These are phyloP conservation scores for Aspergillus cristatus DNA, from an alignment of 495 filamentous ascomycete species.

Conservation along the genomic window DNA sequence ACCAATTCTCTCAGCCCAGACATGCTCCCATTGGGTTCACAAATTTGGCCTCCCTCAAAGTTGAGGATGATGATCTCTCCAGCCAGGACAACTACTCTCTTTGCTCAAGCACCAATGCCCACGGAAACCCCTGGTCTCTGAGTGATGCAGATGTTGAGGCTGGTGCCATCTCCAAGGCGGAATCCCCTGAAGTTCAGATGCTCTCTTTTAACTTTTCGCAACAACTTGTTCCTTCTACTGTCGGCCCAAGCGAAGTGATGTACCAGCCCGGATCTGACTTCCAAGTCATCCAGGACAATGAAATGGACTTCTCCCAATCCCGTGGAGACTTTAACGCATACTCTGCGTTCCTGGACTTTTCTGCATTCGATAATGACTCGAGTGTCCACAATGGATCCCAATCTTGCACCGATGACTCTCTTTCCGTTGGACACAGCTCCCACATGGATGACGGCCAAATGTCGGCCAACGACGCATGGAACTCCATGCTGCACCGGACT, in stretches of 20 bases:
- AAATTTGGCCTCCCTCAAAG: conserved; percentile 31
- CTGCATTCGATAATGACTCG: conserved; percentile 38
- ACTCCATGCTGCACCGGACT: conserved; percentile 33
- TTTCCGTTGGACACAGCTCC: conserved; percentile 32
- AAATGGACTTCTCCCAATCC: conserved; percentile 29
- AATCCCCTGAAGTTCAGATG: conserved; percentile 39
- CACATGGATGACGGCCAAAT: conserved; percentile 35
- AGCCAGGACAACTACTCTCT: conserved; percentile 38
- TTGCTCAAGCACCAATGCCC: conserved; percentile 30
- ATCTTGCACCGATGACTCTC: conserved; percentile 32
- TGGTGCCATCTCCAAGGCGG: conserved; percentile 26
- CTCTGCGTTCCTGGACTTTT: conserved; percentile 33
- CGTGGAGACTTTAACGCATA: conserved; percentile 25
- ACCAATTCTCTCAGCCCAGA: conserved; percentile 23
- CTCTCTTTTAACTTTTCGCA: conserved; percentile 39
- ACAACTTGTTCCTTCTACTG: conserved; percentile 31
- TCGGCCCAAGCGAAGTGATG: conserved; percentile 38
- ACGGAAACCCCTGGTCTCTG: conserved; percentile 33
- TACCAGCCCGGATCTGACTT: conserved; percentile 34
- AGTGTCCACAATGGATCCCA: conserved; percentile 24
- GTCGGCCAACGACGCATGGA: conserved; percentile 30
- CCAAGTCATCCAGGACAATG: conserved; percentile 31
- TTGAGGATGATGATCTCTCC: conserved; percentile 42
- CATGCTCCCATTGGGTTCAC: conserved; percentile 30
- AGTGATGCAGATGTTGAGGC: conserved; percentile 32